Base-by-base conservation (phyloP, 805 yeast genomes). In the Hanseniaspora osmophila region DNA sequence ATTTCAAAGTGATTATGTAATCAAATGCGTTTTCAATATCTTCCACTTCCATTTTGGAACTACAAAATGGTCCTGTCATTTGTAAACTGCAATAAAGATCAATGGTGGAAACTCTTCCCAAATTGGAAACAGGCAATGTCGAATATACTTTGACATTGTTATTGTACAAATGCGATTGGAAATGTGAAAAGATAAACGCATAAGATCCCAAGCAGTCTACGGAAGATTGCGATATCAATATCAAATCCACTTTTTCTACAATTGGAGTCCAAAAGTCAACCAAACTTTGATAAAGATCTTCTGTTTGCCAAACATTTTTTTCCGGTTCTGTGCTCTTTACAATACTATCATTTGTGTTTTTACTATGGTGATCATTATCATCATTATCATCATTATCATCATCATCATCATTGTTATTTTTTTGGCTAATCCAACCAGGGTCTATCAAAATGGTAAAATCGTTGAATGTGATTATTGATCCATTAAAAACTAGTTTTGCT, bases 211-310 rank as follows among this genome's bases (percentile, higher is more conserved):
- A 54, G 56, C 78, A 87, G 42, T 80, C 78, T 1, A 79, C 68
- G 0, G 95, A 79, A 1, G 96, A 80, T 52, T 92, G 97, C 1
- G 96, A 86, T n/a, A 92, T 62, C 1, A 92, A 60, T 2, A 92
- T 74, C 17, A 82, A 60, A 53, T 86, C 87, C 2, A 83, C 69
- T 30, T 74, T 63, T 1, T 68, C 59, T 1, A 74, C 64, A 10
- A 72, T 54, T 0, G 59, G 51, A 9, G 71, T 71, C 52, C 77
- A 60, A 49, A 63, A 69, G 1, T 47, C 37, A 6, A 59, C 50
- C 22, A 56, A 47, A 4, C 51, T 56, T 11, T 52, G 53, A 44
- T 67, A 56, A 1, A 73, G 50, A 41, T 67, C 66, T 1, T 66
- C 6, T n/a, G 16, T 35, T 35, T 35, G 35, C 5, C 6, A n/a